phyloP scores from a whole-genome alignment of 306 rosid genomes.

The Malus fusca region DNA sequence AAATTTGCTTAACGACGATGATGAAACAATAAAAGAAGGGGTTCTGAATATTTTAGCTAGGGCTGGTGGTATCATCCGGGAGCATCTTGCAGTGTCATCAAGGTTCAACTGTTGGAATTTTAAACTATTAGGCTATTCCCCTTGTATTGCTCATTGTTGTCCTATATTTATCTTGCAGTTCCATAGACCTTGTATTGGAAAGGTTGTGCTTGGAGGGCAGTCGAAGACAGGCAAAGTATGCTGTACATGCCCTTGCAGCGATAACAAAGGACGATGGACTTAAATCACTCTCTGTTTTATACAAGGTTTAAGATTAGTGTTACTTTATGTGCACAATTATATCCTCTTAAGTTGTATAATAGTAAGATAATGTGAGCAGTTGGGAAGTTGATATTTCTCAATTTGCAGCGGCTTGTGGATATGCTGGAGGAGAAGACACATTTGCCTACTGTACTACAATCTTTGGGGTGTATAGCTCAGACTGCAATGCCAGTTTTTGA shows the following conservation, averaged over 20 bases:
- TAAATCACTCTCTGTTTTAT: slow-evolving; percentile 86
- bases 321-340: slow-evolving; percentile 20
- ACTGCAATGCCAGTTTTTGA: slow-evolving; percentile 94
- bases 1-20: slow-evolving; percentile 70
- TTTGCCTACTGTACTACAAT: slow-evolving; percentile 90
- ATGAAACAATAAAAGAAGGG: slow-evolving; percentile 81
- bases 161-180: slow-evolving; percentile 45
- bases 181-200: slow-evolving; percentile 85
- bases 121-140: slow-evolving; percentile 11
- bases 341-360: background rate
- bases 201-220: slow-evolving; percentile 85
- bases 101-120: slow-evolving; percentile 43
- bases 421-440: slow-evolving; percentile 76
- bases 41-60: slow-evolving; percentile 67
- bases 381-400: slow-evolving; percentile 25
- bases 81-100: slow-evolving; percentile 65
- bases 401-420: slow-evolving; percentile 81
- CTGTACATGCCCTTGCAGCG: slow-evolving; percentile 92
- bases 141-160: slow-evolving; percentile 19
- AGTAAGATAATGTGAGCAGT: background rate
- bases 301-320: slow-evolving; percentile 61
- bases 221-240: slow-evolving; percentile 91
- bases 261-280: slow-evolving; percentile 96
- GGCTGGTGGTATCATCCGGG: slow-evolving; percentile 92
- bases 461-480: slow-evolving; percentile 94